Conservation (phyloP, 495 filamentous ascomycete species). For the Aspergillus heteromorphus region DNA sequence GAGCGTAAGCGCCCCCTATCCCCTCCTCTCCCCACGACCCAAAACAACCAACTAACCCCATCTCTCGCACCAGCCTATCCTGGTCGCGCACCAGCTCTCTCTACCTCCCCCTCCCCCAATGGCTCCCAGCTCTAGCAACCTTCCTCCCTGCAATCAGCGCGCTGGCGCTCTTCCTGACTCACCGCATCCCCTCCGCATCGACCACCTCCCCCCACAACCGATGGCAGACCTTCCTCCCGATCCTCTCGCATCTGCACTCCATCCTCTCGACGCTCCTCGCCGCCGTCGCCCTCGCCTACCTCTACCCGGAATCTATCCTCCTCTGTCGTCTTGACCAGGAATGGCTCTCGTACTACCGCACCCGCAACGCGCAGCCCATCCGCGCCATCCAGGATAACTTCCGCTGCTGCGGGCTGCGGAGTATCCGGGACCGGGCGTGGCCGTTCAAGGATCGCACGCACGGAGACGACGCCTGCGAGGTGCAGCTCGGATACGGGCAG, state of each 20-base stretch:
- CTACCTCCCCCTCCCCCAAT: conserved; percentile 24
- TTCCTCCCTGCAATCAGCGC: conserved; percentile 17
- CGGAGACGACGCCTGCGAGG: conserved; percentile 26
- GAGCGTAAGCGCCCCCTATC: conserved; percentile 14
- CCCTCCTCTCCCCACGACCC: neutral
- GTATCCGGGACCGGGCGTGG: conserved; percentile 50
- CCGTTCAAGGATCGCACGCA: conserved; percentile 45
- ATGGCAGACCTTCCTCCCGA: neutral
- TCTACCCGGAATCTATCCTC: conserved; percentile 39
- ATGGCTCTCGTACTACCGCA: conserved; percentile 48
- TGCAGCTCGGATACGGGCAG: conserved; percentile 22
- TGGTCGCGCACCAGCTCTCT: conserved; percentile 23
- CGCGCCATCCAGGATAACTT: conserved; percentile 58
- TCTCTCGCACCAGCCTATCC: conserved; percentile 12
- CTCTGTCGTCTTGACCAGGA: conserved; percentile 46
- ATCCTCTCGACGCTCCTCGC: conserved; percentile 48
- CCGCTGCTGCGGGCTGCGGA: conserved; percentile 59
- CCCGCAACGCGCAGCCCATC: conserved; percentile 47
- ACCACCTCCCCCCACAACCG: neutral
- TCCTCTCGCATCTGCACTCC: conserved; percentile 31
- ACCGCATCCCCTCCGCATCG: conserved; percentile 1
- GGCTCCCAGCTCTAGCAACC: conserved; percentile 22
- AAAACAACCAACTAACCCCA: neutral
- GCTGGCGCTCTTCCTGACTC: conserved; percentile 3
- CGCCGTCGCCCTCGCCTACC: conserved; percentile 51